Conservation (phyloP, 441 rosid species). For the Populus hybrid region DNA sequence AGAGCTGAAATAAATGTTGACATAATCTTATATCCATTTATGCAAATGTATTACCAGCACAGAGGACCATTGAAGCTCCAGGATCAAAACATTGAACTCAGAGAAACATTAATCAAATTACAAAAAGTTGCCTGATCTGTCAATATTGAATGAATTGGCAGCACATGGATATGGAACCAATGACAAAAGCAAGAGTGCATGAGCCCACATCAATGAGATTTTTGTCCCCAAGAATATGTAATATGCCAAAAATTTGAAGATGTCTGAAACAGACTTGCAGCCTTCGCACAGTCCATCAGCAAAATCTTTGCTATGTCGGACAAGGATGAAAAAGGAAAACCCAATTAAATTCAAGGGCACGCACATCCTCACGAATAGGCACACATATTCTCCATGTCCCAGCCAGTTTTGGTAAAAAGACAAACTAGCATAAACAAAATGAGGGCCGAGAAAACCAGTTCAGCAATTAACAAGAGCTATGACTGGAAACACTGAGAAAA, state of each 20-base stretch:
- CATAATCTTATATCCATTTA: background rate
- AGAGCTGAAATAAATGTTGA: background rate
- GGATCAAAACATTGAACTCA: background rate
- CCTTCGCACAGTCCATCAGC: constrained; percentile 18
- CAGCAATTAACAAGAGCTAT: background rate
- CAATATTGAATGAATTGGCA: background rate
- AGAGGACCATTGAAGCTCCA: background rate
- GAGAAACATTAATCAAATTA: background rate
- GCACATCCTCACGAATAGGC: constrained; percentile 2
- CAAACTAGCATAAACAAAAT: constrained; percentile 5
- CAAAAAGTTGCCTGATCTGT: background rate
- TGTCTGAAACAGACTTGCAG: constrained; percentile 17
- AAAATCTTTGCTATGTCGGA: constrained; percentile 15
- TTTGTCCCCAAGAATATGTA: constrained; percentile 12
- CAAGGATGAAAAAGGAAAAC: constrained; percentile 12
- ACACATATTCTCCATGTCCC: constrained; percentile 7
- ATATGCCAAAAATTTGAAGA: constrained; percentile 20
- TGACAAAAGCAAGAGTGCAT: constrained; percentile 5
- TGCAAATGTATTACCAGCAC: background rate
- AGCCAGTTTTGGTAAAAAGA: constrained; percentile 21
- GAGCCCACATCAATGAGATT: constrained; percentile 23
- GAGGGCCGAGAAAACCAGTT: background rate
- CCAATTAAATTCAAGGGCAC: constrained; percentile 14
- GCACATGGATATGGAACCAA: constrained; percentile 15
- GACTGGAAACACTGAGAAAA: constrained; percentile 8